Conservation (phyloP, 2,329 filamentous ascomycete species). For the Cercospora citrullina region DNA sequence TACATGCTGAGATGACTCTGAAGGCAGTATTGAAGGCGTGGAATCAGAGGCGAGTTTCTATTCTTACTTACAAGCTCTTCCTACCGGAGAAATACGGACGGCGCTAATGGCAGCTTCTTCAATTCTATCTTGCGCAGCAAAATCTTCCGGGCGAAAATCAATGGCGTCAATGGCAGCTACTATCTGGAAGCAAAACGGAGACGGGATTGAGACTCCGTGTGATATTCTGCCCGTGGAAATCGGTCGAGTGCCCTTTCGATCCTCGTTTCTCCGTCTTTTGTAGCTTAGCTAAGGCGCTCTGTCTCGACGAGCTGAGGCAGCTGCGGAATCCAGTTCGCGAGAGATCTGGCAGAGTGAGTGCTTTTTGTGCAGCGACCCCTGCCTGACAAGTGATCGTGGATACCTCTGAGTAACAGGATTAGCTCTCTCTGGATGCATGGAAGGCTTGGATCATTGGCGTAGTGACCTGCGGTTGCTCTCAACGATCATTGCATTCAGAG, state of each 20-base stretch:
- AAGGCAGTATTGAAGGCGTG: background rate
- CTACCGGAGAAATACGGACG: background rate
- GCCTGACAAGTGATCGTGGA: background rate
- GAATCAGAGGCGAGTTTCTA: background rate
- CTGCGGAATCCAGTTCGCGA: background rate
- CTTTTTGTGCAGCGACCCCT: background rate
- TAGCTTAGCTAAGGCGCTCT: too few relatives aligned
- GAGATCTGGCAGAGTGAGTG: background rate
- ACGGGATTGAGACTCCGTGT: too few relatives aligned
- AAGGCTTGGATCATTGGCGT: background rate
- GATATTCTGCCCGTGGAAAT: too few relatives aligned
- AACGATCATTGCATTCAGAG: background rate
- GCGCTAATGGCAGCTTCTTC: background rate
- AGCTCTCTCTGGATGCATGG: background rate
- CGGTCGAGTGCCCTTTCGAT: too few relatives aligned
- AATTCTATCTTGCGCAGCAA: background rate
- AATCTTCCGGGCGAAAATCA: too few relatives aligned
- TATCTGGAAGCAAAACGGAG: too few relatives aligned
- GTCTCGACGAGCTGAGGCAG: too few relatives aligned
- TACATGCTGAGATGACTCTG: background rate
- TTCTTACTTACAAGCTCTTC: background rate
- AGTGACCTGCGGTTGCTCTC: background rate
- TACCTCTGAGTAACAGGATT: background rate
- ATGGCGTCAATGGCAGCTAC: too few relatives aligned
- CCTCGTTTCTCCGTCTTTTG: too few relatives aligned